Evolutionary conservation across 495 filamentous ascomycete genomes (phyloP), one percentile per base, ranked within the genome.

Genomic region (Aspergillus affinis): DNA sequence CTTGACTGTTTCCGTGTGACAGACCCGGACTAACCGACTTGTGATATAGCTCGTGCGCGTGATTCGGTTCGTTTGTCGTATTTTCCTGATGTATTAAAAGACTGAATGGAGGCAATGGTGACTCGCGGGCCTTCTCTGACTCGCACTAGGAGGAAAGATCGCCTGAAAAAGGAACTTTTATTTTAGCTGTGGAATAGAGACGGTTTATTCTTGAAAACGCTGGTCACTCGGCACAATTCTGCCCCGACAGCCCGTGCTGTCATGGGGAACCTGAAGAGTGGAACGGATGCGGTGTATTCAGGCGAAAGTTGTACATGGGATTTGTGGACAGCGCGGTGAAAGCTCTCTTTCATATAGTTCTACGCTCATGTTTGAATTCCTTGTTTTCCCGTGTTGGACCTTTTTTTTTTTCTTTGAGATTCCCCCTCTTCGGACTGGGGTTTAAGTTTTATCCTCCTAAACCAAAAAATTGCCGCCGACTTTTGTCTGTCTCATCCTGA

Each of bases 1-100:
- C 30, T 32, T 32, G 30, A 32, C 10, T 12, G 30, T 32, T 32
- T 32, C 6, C 30, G 30, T 8, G 15, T 18, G 3, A 48, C 4
- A 48, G 12, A 53, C 27, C 51, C 6, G 29, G 27, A 53, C 30
- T 32, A 12, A 32, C 23, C 23, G 23, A 4, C 4, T 27, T 18
- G 26, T 50, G 8, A 0, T 29, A 26, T 41, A 68, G 65, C 64
- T 67, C 58, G 56, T 71, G 61, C 62, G 55, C 57, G 30, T 63
- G 71, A 65, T 69, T 72, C 66, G 65, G 70, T 69, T 67, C 59
- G 60, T 76, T 74, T 72, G 67, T 78, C 75, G 73, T 78, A 75
- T 72, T 78, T 75, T 73, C 67, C 74, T 76, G 71, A 72, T 78
- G 73, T 80, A 80, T 77, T 66, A 80, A 80, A 80, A 78, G 71